Percentiles rank a stretch among this genome's conserved stretches.
phyloP scores from a whole-genome alignment of 1,139 yeast species.

The Schwanniomyces etchellsii region DNA sequence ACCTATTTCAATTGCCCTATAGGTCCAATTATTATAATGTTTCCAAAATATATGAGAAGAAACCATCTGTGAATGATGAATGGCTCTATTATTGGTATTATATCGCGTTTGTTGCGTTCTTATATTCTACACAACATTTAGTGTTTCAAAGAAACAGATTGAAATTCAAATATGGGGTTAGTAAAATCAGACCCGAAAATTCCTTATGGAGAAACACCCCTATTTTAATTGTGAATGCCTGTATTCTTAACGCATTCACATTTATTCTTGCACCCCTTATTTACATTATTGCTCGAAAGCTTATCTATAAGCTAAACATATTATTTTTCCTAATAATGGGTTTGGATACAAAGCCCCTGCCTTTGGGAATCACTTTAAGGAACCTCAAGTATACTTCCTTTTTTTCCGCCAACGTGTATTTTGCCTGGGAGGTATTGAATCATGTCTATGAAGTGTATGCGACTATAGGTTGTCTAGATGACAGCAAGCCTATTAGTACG shows the following conservation, averaged over 20 bases:
- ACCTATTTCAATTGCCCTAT: slow-evolving; percentile 23
- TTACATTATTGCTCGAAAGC: slow-evolving; percentile 39
- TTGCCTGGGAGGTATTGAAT: slow-evolving; percentile 60
- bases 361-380: slow-evolving; percentile 31
- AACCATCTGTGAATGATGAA: slow-evolving; percentile 57
- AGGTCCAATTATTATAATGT: slow-evolving; percentile 26
- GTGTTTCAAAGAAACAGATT: slow-evolving; percentile 59
- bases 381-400: slow-evolving; percentile 31
- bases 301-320: slow-evolving; percentile 37
- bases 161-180: slow-evolving; percentile 41
- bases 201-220: slow-evolving; percentile 28
- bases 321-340: slow-evolving; percentile 22
- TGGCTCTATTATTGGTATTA: slow-evolving; percentile 50
- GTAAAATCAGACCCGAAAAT: slow-evolving; percentile 35
- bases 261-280: slow-evolving; percentile 37
- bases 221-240: slow-evolving; percentile 29
- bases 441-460: slow-evolving; percentile 67
- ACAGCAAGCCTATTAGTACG: slow-evolving; percentile 63
- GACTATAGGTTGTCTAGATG: slow-evolving; percentile 76
- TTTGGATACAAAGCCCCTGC: slow-evolving; percentile 28
- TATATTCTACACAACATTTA: slow-evolving; percentile 51
- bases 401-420: slow-evolving; percentile 33
- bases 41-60: slow-evolving; percentile 44
- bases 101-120: slow-evolving; percentile 30
- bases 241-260: slow-evolving; percentile 25